These are phyloP conservation scores for Escallonia rubra DNA, from an alignment of 129 eudicot genomes.

Conservation along the genomic window DNA sequence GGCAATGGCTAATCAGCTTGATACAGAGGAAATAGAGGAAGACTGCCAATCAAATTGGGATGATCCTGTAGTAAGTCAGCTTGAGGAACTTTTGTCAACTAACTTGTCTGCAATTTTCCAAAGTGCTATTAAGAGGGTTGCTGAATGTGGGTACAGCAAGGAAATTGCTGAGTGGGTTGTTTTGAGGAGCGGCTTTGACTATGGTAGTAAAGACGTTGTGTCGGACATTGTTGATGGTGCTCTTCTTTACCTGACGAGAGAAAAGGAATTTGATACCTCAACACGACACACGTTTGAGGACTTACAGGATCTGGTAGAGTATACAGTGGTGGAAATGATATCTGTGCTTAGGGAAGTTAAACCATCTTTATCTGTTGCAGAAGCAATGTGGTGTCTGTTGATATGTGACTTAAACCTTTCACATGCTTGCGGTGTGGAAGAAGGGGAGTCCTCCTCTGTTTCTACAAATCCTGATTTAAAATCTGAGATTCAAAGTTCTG, in stretches of 20 bases:
- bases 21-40: conserved; percentile 16
- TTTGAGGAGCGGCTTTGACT: conserved; percentile 37
- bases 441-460: conserved; percentile 17
- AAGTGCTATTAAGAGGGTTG: conserved; percentile 38
- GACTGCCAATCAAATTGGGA: conserved; percentile 34
- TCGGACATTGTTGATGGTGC: conserved; percentile 50
- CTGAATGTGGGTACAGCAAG: conserved; percentile 40
- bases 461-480: conserved; percentile 6
- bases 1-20: conserved; percentile 7
- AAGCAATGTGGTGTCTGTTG: conserved; percentile 63
- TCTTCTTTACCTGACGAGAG: conserved; percentile 25
- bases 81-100: conserved; percentile 28
- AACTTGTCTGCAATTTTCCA: conserved; percentile 23
- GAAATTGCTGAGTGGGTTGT: conserved; percentile 36
- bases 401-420: conserved; percentile 42
- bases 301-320: conserved; percentile 34
- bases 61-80: conserved; percentile 26
- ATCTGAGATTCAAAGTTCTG: conserved; percentile 13
- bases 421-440: conserved; percentile 30
- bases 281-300: conserved; percentile 30
- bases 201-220: conserved; percentile 42
- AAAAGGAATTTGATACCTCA: conserved; percentile 14
- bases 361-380: conserved; percentile 44
- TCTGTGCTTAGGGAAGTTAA: conserved; percentile 44
- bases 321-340: conserved; percentile 63